phyloP scores from a whole-genome alignment of 1,284 basidiomycete genomes.

The Coniophora puteana region DNA sequence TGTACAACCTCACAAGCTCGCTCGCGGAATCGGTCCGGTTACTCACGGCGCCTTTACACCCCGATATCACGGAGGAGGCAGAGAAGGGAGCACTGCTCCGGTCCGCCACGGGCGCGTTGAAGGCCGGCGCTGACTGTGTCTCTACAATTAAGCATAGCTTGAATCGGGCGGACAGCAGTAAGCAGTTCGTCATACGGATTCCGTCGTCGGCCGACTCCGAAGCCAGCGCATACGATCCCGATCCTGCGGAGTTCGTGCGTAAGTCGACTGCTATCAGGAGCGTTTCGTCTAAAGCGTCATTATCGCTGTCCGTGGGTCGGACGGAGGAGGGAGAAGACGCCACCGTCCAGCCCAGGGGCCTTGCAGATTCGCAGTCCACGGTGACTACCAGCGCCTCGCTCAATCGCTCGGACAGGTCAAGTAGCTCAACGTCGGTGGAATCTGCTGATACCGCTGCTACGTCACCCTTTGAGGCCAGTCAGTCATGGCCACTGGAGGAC shows the following conservation, averaged over 20 bases:
- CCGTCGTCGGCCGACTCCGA: slow-evolving; percentile 45
- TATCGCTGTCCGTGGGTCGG: slow-evolving; percentile 23
- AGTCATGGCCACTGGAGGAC: slow-evolving; percentile 20
- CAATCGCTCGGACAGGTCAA: slow-evolving; percentile 27
- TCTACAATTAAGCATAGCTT: slow-evolving; percentile 78
- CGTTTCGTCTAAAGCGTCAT: slow-evolving; percentile 29
- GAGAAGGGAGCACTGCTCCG: slow-evolving; percentile 76
- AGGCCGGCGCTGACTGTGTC: slow-evolving; percentile 87
- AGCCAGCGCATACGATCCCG: too few relatives aligned
- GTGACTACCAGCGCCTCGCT: too few relatives aligned
- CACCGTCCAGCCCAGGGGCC: slow-evolving; percentile 40
- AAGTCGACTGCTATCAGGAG: slow-evolving; percentile 33
- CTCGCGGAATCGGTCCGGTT: slow-evolving; percentile 86
- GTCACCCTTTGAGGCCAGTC: slow-evolving; percentile 40
- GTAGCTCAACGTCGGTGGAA: slow-evolving; percentile 37
- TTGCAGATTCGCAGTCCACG: slow-evolving; percentile 22
- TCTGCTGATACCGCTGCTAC: slow-evolving; percentile 47
- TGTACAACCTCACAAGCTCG: slow-evolving; percentile 84
- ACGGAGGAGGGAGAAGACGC: slow-evolving; percentile 52
- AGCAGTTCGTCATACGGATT: slow-evolving; percentile 61
- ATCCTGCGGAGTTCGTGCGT: slow-evolving; percentile 40
- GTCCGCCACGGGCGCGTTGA: slow-evolving; percentile 83
- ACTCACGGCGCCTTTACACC: slow-evolving; percentile 50
- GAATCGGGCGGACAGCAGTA: slow-evolving; percentile 54
- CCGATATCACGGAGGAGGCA: slow-evolving; percentile 69